Evolutionary conservation across 805 yeast species (phyloP), one percentile per base, ranked within the genome.

Genomic region (Pichia thaimueangensis): DNA sequence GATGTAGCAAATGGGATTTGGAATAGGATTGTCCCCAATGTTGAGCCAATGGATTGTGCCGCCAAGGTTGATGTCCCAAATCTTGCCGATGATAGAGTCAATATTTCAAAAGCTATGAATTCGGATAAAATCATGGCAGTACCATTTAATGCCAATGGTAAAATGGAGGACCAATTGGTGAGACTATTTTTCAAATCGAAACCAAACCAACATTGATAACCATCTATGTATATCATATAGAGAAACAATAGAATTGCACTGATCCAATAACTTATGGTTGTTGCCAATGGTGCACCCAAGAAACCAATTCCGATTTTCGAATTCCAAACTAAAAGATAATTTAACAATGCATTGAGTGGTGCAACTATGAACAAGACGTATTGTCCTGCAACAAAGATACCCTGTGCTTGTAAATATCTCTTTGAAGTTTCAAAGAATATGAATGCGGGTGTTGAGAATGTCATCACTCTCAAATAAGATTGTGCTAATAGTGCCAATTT

Each of bases 41-140:
- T 78, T n/a, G 81, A 66, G 10, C 78, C 73, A 37, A 81, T 77
- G 5, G 81, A 73, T 59, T 81, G 86, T 0, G 86, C 82, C 8
- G 83, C 87, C 47, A 81, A 63, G 1, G 70, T 72, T 5, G 67
- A 68, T 10, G 57, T 47, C 10, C 86, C 84, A 50, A 81, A 70
- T 49, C 71, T 70, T 2, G 85, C 74, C 1, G 86, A 80, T 44
- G 74, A 67, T 35, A 81, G 66, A 0, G 86, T 81, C 47, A 80
- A 63, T 37, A 81, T 69, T 59, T 81, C 86, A 58, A 80, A 81
- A 0, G 86, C 86, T 28, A 81, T 61, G 73, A 82, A 80, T 58
- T 81, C 88, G 16, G 83, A 80, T 45, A 78, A 74, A n/a, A 81
- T 80, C 82, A 80, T 77, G 38, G 78, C 59, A 15, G 79, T 76